Evolutionary conservation across 495 filamentous ascomycete species (phyloP), one percentile per base, ranked within the genome.

Genomic region (Antarctomyces pellizariae): DNA sequence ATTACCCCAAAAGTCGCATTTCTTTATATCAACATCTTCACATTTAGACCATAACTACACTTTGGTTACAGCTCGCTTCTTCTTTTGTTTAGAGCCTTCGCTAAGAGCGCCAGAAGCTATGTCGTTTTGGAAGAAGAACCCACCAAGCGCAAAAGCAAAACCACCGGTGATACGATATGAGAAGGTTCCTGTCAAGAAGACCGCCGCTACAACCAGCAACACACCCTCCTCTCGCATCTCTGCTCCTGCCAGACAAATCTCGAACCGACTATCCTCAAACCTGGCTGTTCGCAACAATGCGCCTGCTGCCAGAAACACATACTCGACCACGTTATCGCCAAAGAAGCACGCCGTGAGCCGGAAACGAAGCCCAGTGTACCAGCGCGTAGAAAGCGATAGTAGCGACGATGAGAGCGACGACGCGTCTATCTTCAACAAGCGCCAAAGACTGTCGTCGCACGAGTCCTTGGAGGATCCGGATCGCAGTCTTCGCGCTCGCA

Each of bases 401-500:
- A 23, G 26, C 10, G 41, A 41, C 19, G 38, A 38, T 16, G 48
- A 39, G 3, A 42, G 37, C 24, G 36, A 41, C 2, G 47, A 41
- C 7, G 31, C 22, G 11, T 36, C 36, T 28, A 36, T 35, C 1
- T 41, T 42, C 11, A 43, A 45, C 28, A 43, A 48, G 35, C 30
- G 44, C 14, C 43, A 43, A 18, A 47, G 30, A 15, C 34, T 28
- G 5, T 35, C 40, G n/a, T n/a, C n/a, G n/a, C n/a, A n/a, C 4
- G 16, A 29, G 16, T 29, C 35, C 26, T 42, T 31, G 8, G 33
- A 46, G 7, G 72, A 77, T 40, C 41, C 48, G 18, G 63, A 61
- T 26, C 56, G 75, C 28, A 52, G 56, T 33, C 34, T 82, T 32
- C 56, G 63, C 24, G 68, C 67, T 11, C 49, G 60, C 31, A 60